Conservation (phyloP, 495 filamentous ascomycete genomes). For the Penicillium flavigenum region DNA sequence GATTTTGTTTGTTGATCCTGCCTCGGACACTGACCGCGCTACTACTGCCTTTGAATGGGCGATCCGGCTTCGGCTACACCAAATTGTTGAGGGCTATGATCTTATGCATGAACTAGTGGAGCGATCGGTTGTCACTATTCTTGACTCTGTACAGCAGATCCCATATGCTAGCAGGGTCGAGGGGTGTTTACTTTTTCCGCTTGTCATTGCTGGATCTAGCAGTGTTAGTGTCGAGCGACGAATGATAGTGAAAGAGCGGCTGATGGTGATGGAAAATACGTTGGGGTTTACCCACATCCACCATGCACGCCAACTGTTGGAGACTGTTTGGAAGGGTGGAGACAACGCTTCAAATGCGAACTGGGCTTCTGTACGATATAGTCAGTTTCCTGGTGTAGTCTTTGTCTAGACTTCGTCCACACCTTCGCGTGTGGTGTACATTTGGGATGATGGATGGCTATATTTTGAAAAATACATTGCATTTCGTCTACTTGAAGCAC, state of each 20-base stretch:
- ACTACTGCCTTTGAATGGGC: constrained; percentile 33
- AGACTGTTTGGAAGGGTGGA: constrained; percentile 24
- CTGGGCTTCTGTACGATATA: constrained; percentile 32
- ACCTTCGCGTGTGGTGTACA: no score
- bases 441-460: no score
- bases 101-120: constrained; percentile 23
- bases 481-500: no score
- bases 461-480: no score
- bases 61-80: constrained; percentile 30
- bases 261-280: constrained; percentile 36
- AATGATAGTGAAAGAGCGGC: constrained; percentile 31
- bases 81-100: constrained; percentile 33
- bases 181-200: constrained; percentile 29
- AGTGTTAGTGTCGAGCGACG: constrained; percentile 25
- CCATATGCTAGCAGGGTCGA: constrained; percentile 32
- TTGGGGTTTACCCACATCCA: constrained; percentile 32
- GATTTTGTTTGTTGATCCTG: background rate
- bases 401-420: constrained; percentile 18
- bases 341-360: constrained; percentile 15
- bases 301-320: constrained; percentile 25
- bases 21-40: constrained; percentile 18
- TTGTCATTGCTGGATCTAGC: constrained; percentile 31
- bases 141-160: constrained; percentile 21
- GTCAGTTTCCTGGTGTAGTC: constrained; percentile 30
- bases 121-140: constrained; percentile 16